Conservation (phyloP, 2,329 filamentous ascomycete species). For the Akanthomyces dipterigenus region DNA sequence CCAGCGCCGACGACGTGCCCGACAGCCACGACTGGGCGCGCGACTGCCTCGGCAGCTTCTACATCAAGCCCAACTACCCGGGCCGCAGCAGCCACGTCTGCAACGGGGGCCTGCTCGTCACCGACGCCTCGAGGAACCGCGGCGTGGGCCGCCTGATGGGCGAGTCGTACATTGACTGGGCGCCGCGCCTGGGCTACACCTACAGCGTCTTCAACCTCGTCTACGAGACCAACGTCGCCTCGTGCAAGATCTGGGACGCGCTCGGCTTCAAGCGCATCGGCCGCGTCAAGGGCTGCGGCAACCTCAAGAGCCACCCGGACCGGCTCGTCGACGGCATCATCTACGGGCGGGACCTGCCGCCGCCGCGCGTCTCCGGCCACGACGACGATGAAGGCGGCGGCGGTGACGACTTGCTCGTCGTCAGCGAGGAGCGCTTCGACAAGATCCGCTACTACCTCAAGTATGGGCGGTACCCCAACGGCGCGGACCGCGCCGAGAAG, state of each 20-base stretch:
- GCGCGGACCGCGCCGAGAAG: constrained; percentile 92
- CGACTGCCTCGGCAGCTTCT: constrained; percentile 82
- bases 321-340: constrained; percentile 70
- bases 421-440: constrained; percentile 94
- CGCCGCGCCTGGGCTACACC: constrained; percentile 74
- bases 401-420: constrained; percentile 52
- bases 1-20: constrained; percentile 50
- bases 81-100: constrained; percentile 86
- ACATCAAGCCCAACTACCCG: constrained; percentile 91
- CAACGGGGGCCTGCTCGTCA: constrained; percentile 75
- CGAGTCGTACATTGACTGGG: constrained; percentile 71
- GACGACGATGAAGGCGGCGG: constrained; percentile 36
- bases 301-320: constrained; percentile 61
- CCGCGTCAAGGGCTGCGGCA: constrained; percentile 65
- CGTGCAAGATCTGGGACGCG: constrained; percentile 85
- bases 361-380: constrained; percentile 10
- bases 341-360: constrained; percentile 59
- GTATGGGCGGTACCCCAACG: constrained; percentile 85
- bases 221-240: constrained; percentile 88
- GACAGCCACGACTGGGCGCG: constrained; percentile 68
- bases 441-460: constrained; percentile 98
- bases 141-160: constrained; percentile 72
- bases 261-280: constrained; percentile 90
- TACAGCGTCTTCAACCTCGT: constrained; percentile 94
- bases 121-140: constrained; percentile 64